Conservation (phyloP, 106 monocot species). For the Dendrobium officinale region DNA sequence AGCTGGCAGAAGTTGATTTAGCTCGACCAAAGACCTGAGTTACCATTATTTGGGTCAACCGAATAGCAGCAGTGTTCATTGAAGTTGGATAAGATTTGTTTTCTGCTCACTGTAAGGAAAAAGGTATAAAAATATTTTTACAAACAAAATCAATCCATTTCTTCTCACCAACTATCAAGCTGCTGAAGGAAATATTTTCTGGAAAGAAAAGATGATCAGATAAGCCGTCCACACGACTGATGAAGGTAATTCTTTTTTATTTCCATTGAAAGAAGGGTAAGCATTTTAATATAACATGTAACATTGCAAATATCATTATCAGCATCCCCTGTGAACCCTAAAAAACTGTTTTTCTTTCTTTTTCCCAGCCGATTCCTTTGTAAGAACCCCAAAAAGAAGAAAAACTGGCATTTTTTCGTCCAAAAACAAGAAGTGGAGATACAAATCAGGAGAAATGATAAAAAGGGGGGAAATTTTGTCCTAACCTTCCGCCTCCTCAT, state of each 20-base stretch:
- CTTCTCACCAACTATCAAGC: no score
- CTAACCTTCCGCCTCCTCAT: constrained; percentile 8
- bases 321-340: background rate
- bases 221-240: background rate
- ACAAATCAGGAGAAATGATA: background rate
- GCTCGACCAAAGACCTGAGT: no score
- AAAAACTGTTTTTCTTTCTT: background rate
- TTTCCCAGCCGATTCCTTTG: background rate
- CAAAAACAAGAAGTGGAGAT: background rate
- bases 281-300: background rate
- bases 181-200: background rate
- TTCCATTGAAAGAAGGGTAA: background rate
- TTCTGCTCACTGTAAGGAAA: no score
- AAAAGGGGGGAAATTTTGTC: background rate
- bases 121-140: no score
- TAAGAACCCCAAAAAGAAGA: background rate
- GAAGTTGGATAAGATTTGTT: no score
- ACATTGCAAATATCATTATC: background rate
- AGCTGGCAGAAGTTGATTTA: no score
- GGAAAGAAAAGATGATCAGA: no score
- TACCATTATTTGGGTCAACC: no score
- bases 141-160: no score
- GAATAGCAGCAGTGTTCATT: no score
- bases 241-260: background rate
- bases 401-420: background rate